Percentiles rank a stretch among this genome's conserved stretches.
Conservation (phyloP, 73 alveolate genomes). For the Durusdinium trenchii region DNA sequence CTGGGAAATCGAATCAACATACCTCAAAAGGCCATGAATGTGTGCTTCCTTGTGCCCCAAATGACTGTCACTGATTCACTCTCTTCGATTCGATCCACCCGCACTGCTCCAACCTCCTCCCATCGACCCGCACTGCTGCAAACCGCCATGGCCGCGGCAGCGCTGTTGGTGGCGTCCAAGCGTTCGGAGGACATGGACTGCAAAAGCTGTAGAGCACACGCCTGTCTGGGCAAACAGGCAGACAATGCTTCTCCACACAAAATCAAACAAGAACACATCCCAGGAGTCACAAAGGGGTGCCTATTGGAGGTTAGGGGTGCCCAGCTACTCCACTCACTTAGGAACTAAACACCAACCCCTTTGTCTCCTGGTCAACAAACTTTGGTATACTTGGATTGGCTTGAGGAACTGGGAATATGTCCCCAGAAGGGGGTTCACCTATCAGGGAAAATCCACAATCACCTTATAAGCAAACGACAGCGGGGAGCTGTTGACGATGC, state of each 20-base stretch:
- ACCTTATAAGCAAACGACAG: no score
- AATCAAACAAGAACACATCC: background rate
- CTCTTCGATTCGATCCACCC: constrained; percentile 20
- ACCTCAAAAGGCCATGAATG: no score
- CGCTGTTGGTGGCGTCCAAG: background rate
- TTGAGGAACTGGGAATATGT: no score
- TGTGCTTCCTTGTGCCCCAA: no score
- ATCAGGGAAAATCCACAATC: no score
- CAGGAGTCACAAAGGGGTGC: background rate
- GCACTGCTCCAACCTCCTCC: constrained; percentile 34
- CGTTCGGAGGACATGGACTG: background rate
- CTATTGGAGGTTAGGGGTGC: background rate
- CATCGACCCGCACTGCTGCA: constrained; percentile 65
- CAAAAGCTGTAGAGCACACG: constrained; percentile 4
- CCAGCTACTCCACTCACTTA: background rate
- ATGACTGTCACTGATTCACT: no score
- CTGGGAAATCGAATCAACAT: no score
- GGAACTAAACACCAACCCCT: background rate
- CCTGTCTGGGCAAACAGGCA: constrained; percentile 1
- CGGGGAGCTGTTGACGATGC: no score
- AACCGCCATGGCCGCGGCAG: constrained; percentile 40
- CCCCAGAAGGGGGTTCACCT: no score
- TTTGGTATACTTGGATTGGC: background rate
- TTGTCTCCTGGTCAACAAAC: background rate
- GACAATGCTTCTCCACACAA: background rate